phyloP scores from a whole-genome alignment of 805 yeast species.

The Starmerella khaoyaiensis region DNA sequence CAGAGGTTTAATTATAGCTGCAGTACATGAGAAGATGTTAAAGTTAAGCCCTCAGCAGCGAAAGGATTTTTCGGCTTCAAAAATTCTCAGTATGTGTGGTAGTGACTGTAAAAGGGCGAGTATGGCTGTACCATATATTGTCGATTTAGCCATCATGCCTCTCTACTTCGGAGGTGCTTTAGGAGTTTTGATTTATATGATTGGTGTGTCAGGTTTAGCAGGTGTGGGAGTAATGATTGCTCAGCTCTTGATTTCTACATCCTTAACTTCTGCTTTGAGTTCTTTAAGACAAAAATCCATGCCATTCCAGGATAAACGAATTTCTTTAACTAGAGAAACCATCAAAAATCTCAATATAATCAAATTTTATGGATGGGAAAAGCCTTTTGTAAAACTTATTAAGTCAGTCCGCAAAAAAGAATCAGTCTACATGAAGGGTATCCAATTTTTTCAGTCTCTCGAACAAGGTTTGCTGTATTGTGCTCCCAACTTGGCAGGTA shows the following conservation, averaged over 20 bases:
- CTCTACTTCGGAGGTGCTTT: conserved; percentile 33
- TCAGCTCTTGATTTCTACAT: conserved; percentile 31
- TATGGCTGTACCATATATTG: conserved; percentile 22
- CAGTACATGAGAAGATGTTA: conserved; percentile 55
- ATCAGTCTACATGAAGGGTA: conserved; percentile 25
- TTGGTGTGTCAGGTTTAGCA: conserved; percentile 58
- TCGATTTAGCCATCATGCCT: conserved; percentile 1
- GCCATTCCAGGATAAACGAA: conserved; percentile 58
- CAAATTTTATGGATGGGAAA: conserved; percentile 85
- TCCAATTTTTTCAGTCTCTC: conserved; percentile 1
- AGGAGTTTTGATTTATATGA: conserved; percentile 47
- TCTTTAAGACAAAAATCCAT: conserved; percentile 1
- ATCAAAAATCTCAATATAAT: conserved; percentile 63
- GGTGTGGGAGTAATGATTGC: conserved; percentile 43
- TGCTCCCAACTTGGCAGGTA: conserved; percentile 10
- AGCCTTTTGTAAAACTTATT: conserved; percentile 49
- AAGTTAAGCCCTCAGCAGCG: conserved; percentile 43
- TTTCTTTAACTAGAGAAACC: conserved; percentile 61
- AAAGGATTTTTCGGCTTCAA: conserved; percentile 49
- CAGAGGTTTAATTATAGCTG: conserved; percentile 57
- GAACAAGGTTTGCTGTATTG: neutral
- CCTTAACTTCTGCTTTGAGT: neutral
- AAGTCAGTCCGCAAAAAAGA: conserved; percentile 4
- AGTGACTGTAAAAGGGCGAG: conserved; percentile 70
- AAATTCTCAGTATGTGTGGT: conserved; percentile 60